phyloP scores from a whole-genome alignment of 805 yeast genomes.

The Teunomyces gatunensis region DNA sequence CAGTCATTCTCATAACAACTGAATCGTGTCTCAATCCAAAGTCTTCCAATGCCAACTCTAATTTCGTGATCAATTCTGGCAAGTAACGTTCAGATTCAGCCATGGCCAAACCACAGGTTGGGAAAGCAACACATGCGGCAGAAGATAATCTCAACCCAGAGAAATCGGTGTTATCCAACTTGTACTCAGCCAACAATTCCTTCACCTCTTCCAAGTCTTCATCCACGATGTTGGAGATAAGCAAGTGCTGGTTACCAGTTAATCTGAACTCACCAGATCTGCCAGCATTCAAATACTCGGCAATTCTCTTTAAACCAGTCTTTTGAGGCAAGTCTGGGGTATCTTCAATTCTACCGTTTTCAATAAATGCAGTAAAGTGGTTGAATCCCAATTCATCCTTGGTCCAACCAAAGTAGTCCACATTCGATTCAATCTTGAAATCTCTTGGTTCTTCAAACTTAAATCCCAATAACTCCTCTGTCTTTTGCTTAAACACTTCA shows the following conservation, averaged over 20 bases:
- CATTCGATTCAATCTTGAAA: slow-evolving; percentile 79
- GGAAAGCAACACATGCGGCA: slow-evolving; percentile 97
- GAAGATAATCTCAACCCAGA: slow-evolving; percentile 86
- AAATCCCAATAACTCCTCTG: slow-evolving; percentile 80
- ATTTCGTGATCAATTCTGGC: slow-evolving; percentile 75
- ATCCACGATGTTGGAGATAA: slow-evolving; percentile 71
- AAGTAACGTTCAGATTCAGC: slow-evolving; percentile 94
- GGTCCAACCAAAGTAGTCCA: slow-evolving; percentile 92
- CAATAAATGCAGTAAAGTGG: slow-evolving; percentile 92
- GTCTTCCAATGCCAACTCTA: slow-evolving; percentile 86
- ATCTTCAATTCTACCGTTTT: slow-evolving; percentile 95
- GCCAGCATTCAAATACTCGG: slow-evolving; percentile 57
- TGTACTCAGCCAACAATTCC: slow-evolving; percentile 63
- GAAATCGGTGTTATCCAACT: slow-evolving; percentile 78
- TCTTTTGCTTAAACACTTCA: slow-evolving; percentile 73
- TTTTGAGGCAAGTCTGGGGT: slow-evolving; percentile 88
- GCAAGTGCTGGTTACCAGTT: slow-evolving; percentile 93
- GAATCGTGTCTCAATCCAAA: slow-evolving; percentile 92
- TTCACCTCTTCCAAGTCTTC: slow-evolving; percentile 63
- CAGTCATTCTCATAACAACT: slow-evolving; percentile 96
- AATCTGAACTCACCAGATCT: slow-evolving; percentile 80
- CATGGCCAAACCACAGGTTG: slow-evolving; percentile 98
- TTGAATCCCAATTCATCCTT: slow-evolving; percentile 79
- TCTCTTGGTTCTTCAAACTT: slow-evolving; percentile 67
- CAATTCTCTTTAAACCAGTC: slow-evolving; percentile 78